A percentile compares a stretch with the other conserved stretches of the same genome.
These are phyloP conservation scores for Plectranthus barbatus DNA, from an alignment of 257 asterid genomes.

Conservation along the genomic window DNA sequence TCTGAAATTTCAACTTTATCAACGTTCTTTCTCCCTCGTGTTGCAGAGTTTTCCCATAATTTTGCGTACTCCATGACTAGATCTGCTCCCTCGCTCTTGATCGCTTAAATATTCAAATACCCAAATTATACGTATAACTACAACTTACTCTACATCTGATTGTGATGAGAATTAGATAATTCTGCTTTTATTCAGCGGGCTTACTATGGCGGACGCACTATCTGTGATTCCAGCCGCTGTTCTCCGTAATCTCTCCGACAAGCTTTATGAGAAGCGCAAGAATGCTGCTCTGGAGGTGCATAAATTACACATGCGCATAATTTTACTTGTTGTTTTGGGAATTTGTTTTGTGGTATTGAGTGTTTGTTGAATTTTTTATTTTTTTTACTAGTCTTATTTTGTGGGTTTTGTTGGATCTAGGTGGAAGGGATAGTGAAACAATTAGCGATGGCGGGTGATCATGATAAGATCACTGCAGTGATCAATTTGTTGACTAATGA, in stretches of 20 bases:
- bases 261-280: constrained; percentile 93
- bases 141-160: constrained; percentile 17
- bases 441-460: constrained; percentile 62
- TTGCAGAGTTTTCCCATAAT: constrained; percentile 15
- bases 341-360: not conserved
- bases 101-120: constrained; percentile 8
- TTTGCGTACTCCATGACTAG: constrained; percentile 21
- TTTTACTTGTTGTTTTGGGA: not conserved
- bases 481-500: constrained; percentile 74
- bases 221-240: constrained; percentile 79
- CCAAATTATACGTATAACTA: not conserved
- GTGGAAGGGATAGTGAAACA: constrained; percentile 97
- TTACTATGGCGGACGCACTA: constrained; percentile 74
- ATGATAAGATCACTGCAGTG: constrained; percentile 70
- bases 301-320: not conserved
- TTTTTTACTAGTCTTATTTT: not conserved
- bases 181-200: constrained; percentile 21
- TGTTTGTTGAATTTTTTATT: not conserved
- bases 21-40: constrained; percentile 8
- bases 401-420: constrained; percentile 46
- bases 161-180: constrained; percentile 18
- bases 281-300: constrained; percentile 97
- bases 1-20: constrained; percentile 23
- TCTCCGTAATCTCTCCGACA: constrained; percentile 89
- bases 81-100: constrained; percentile 30